Base-by-base conservation (phyloP, 108 stramenopile species). In the Cyclotella cryptica region DNA sequence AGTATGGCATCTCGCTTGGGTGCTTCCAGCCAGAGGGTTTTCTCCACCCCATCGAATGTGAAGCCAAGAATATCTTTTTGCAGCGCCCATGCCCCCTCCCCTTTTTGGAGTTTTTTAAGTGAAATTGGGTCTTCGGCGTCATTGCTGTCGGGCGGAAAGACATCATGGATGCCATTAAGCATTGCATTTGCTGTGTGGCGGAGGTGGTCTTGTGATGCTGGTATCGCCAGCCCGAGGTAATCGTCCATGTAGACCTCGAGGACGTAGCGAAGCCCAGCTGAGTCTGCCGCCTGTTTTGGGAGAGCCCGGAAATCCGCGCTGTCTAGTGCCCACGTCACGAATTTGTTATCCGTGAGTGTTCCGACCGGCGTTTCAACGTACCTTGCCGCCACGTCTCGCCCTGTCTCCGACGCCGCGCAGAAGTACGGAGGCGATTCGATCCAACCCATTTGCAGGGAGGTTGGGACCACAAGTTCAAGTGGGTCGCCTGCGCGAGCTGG, bases 41-140 rank as follows among this genome's bases (percentile, higher is more conserved):
- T 51, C 0, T 74, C 17, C 8, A 39, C 35, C 11, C 62, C 62
- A 39, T 63, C 30, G 10, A 63, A 63, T 1, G 28, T 14, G 30
- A 29, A 63, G 11, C 62, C 62, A 11, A 63, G 35, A 17, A 66
- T 24, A n/a, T 45, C 45, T 24, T 66, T 64, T n/a, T 1, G 3
- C 47, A 49, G 9, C n/a, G 9, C 6, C 47, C 47, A 40, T 3
- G 26, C 1, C 2, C 5, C 35, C 0, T 68, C 55, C 5, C 54
- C 41, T 27, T 68, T 21, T 27, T 10, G 40, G 7, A 58, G 6
- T 30, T 69, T 68, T 26, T 55, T 77, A 5, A 41, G 10, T 18
- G 75, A 42, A 1, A 74, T 64, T 24, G 85, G 85, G 63, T 86
- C 81, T 30, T 66, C 40, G 1, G 1, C 22, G 26, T 45, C 24